These are phyloP conservation scores for Chaetomium strumarium DNA, from an alignment of 2,329 filamentous ascomycete genomes.

Conservation along the genomic window DNA sequence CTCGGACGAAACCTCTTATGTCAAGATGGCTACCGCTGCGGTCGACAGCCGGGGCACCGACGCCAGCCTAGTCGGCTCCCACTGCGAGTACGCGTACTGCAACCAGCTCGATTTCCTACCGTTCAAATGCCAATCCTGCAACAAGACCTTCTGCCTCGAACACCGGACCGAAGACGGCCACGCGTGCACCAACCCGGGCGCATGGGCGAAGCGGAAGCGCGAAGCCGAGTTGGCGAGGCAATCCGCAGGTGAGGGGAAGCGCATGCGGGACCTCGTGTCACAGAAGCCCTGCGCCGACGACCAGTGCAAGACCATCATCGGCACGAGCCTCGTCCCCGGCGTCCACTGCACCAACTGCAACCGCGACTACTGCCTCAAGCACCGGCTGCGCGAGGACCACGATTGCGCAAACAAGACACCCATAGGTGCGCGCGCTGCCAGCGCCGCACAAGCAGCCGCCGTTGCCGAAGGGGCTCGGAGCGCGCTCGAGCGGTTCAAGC, in stretches of 20 bases:
- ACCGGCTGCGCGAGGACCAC: constrained; percentile 74
- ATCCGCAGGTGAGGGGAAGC: constrained; percentile 49
- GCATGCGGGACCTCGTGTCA: constrained; percentile 47
- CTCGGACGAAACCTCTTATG: constrained; percentile 51
- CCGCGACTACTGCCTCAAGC: constrained; percentile 70
- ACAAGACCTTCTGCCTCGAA: constrained; percentile 81
- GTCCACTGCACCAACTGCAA: constrained; percentile 69
- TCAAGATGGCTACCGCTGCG: constrained; percentile 58
- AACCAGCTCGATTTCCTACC: constrained; percentile 94
- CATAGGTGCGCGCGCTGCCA: constrained; percentile 42
- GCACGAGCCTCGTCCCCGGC: constrained; percentile 60
- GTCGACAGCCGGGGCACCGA: constrained; percentile 46
- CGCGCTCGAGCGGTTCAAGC: constrained; percentile 69
- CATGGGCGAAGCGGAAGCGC: constrained; percentile 55
- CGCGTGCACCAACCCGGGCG: constrained; percentile 55
- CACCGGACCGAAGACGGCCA: constrained; percentile 85
- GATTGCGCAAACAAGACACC: constrained; percentile 71
- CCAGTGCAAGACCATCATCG: constrained; percentile 64
- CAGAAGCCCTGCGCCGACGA: constrained; percentile 64
- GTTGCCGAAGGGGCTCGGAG: constrained; percentile 61
- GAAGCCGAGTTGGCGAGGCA: constrained; percentile 48
- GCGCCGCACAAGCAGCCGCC: constrained; percentile 34
- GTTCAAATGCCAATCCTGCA: constrained; percentile 88
- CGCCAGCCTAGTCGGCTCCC: constrained; percentile 77
- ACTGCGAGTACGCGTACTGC: constrained; percentile 90